Evolutionary conservation across 257 asterid genomes (phyloP).

Genomic region (Solanum chmielewskii): DNA sequence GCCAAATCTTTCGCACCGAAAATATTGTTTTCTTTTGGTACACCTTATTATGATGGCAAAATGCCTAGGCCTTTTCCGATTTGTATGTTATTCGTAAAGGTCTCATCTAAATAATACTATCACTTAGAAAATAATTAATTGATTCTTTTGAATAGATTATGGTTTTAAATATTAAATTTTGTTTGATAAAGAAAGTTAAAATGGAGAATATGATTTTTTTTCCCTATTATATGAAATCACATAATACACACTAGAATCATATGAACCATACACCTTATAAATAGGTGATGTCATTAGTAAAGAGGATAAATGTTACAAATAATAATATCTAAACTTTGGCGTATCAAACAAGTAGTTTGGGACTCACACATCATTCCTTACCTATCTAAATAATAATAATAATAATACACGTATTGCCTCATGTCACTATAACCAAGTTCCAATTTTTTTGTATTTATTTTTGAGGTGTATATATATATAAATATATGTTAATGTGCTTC

Average conservation of each 20-base stretch:
- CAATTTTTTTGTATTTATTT: background rate
- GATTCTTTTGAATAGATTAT: background rate
- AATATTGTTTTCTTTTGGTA: background rate
- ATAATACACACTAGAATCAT: background rate
- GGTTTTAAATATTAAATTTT: background rate
- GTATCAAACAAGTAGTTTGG: background rate
- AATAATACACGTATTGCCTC: background rate
- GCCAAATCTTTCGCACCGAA: background rate
- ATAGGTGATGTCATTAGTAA: background rate
- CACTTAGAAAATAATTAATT: background rate
- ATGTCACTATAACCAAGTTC: background rate
- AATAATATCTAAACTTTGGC: background rate
- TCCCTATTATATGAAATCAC: background rate
- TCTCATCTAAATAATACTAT: background rate
- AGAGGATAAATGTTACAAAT: background rate
- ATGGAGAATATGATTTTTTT: background rate
- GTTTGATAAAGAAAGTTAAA: background rate
- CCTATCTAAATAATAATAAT: background rate
- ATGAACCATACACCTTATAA: background rate
- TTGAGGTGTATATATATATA: background rate
- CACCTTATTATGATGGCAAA: background rate
- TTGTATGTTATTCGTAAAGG: background rate
- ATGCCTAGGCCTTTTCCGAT: background rate
- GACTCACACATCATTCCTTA: background rate
- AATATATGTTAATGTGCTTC: background rate